phyloP scores from a whole-genome alignment of 1,284 basidiomycete species.

The Cryptococcus sp. region DNA sequence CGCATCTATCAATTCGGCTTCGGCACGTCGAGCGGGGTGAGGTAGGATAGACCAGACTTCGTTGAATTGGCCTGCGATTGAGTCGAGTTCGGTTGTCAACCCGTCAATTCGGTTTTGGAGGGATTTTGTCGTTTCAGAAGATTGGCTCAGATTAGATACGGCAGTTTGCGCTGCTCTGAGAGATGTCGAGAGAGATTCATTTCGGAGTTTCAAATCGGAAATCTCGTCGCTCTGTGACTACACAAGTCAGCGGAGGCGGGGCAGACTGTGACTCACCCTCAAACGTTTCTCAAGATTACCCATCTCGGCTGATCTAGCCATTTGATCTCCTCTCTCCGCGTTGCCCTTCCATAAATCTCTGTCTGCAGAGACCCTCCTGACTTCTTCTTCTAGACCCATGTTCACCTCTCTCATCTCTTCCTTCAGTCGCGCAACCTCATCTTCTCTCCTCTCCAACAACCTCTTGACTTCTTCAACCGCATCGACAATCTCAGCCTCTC shows the following conservation, averaged over 20 bases:
- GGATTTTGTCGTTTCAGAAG: slow-evolving; percentile 17
- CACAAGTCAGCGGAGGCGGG: background rate
- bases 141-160: slow-evolving; percentile 14
- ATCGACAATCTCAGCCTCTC: slow-evolving; percentile 20
- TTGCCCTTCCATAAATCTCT: slow-evolving; percentile 55
- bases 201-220: slow-evolving; percentile 30
- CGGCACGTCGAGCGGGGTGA: slow-evolving; percentile 66
- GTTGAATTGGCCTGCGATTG: slow-evolving; percentile 60
- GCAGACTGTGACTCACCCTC: slow-evolving; percentile 46
- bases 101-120: slow-evolving; percentile 25
- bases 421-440: slow-evolving; percentile 48
- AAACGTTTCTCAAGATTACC: slow-evolving; percentile 54
- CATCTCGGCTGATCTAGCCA: slow-evolving; percentile 44
- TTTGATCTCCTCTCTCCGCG: slow-evolving; percentile 54
- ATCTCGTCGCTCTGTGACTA: slow-evolving; percentile 42
- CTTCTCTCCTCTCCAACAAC: slow-evolving; percentile 52
- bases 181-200: slow-evolving; percentile 31
- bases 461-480: slow-evolving; percentile 36
- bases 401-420: slow-evolving; percentile 50
- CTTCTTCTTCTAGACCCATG: slow-evolving; percentile 55
- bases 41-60: slow-evolving; percentile 76
- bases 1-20: slow-evolving; percentile 57
- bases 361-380: slow-evolving; percentile 57
- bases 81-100: slow-evolving; percentile 52
- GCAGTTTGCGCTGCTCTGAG: slow-evolving; percentile 30